Base-by-base conservation (phyloP, 2,329 filamentous ascomycete genomes). In the Camillea tinctor region DNA sequence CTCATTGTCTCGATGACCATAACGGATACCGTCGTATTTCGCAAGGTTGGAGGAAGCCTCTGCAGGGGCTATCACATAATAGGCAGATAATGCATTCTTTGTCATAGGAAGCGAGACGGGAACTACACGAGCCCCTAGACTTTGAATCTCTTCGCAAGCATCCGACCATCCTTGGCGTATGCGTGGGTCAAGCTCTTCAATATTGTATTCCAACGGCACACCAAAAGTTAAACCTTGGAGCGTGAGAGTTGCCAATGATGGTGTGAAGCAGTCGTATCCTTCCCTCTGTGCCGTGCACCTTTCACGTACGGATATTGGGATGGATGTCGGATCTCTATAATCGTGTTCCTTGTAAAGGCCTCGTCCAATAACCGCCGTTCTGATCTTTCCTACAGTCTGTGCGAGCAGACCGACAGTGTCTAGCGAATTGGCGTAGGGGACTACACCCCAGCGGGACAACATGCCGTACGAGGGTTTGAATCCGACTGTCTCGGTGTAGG, bases 21-120 rank as follows among this genome's bases (percentile, higher is more conserved):
- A 99, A 11, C 95, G 89, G n/a, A 98, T 87, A 20, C 95, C 95
- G 69, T 99, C 96, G 74, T 97, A 99, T 74, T 96, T 97, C 59
- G 95, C 92, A 1, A 99, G 85, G 70, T 99, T 99, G 17, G 94
- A 98, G 1, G 92, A 92, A 3, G 95, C 95, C 76, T 99, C 95
- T 17, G 95, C 94, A 0, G 95, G 92, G 0, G 95, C 96, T 58
- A 99, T 87, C 59, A 99, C 85, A 75, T 99, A 99, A 79, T 99
- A 99, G 36, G 95, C 91, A 20, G 93, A 91, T 0, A 99, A 84
- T 0, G 95, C 94, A 66, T 91, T 88, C 63, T 87, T 89, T 1
- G 94, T 99, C 0, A 88, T 86, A 0, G 94, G 93, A 4, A 99
- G 81, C 1, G 89, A 92, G 17, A 98, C 84, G 1, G 90, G 84